These are phyloP conservation scores for Skeletonema potamos DNA, from an alignment of 108 stramenopile species.

Conservation along the genomic window DNA sequence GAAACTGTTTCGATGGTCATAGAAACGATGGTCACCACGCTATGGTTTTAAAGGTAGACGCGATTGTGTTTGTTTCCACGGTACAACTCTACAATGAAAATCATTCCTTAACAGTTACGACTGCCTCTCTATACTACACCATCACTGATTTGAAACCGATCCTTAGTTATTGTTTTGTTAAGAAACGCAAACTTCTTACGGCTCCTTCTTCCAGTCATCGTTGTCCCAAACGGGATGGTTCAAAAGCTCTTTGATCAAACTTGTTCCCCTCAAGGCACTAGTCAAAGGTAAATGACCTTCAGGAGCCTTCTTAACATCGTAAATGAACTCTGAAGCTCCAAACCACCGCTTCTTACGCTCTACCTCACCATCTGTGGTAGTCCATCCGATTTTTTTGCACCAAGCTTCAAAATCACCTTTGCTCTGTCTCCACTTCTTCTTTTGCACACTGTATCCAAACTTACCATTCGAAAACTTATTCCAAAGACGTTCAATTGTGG, in stretches of 20 bases:
- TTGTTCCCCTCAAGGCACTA: conserved; percentile 92
- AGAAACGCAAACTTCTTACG: conserved; percentile 31
- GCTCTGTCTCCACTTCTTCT: conserved; percentile 82
- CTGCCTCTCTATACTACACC: not conserved
- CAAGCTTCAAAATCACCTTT: conserved; percentile 95
- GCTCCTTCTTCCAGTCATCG: conserved; percentile 94
- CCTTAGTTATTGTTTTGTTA: not conserved
- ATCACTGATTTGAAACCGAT: not conserved
- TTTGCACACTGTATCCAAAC: conserved; percentile 96
- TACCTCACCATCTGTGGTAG: conserved; percentile 90
- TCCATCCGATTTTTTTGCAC: conserved; percentile 96
- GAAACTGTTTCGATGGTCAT: not conserved
- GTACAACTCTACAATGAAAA: not conserved
- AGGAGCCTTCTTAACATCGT: conserved; percentile 94
- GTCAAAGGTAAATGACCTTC: conserved; percentile 96
- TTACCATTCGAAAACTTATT: conserved; percentile 90
- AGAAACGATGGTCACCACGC: not conserved
- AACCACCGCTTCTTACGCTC: conserved; percentile 98
- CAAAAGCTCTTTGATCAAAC: conserved; percentile 88
- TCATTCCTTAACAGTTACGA: not conserved
- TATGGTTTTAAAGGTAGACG: not conserved
- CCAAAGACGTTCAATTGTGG: conserved; percentile 96
- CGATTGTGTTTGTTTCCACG: not conserved
- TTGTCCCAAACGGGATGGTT: conserved; percentile 94
- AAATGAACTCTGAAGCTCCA: conserved; percentile 95